Evolutionary conservation across 306 rosid genomes (phyloP).

Genomic region (Acmispon strigosus): DNA sequence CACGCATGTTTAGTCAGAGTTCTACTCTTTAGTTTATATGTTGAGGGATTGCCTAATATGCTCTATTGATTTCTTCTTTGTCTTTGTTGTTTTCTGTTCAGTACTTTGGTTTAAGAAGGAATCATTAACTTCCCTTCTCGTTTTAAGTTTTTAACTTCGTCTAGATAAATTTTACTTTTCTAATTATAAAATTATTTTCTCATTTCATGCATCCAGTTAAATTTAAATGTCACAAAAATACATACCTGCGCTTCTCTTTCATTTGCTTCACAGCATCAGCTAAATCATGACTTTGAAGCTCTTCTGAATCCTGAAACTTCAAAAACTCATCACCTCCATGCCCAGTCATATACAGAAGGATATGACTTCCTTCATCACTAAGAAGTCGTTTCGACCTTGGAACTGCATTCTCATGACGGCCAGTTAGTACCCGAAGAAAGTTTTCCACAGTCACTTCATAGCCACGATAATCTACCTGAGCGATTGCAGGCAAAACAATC

Average conservation of each 20-base stretch:
- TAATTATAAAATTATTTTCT: not conserved
- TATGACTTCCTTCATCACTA: conserved; percentile 99
- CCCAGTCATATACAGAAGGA: conserved; percentile 93
- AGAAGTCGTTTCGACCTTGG: conserved; percentile 94
- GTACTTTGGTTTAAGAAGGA: not conserved
- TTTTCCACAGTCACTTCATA: conserved; percentile 92
- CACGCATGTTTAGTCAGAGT: not conserved
- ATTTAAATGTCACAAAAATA: conserved; percentile 1
- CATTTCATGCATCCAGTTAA: not conserved
- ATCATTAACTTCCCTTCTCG: not conserved
- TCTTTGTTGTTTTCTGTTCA: not conserved
- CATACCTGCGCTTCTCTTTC: conserved; percentile 88
- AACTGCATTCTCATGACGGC: conserved; percentile 85
- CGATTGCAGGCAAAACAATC: conserved; percentile 17
- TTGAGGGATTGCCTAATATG: not conserved
- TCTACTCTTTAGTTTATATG: not conserved
- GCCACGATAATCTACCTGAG: conserved; percentile 96
- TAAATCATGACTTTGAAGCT: conserved; percentile 98
- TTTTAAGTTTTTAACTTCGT: not conserved
- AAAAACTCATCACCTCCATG: conserved; percentile 98
- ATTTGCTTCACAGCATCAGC: conserved; percentile 97
- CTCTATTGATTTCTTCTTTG: not conserved
- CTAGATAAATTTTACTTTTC: not conserved
- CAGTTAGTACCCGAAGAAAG: conserved; percentile 78
- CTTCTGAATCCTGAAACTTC: conserved; percentile 96